A percentile compares a stretch with the other conserved stretches of the same genome.
Evolutionary conservation across 768 basidiomycete species (phyloP).

Genomic region (Panaeolus papilionaceus): DNA sequence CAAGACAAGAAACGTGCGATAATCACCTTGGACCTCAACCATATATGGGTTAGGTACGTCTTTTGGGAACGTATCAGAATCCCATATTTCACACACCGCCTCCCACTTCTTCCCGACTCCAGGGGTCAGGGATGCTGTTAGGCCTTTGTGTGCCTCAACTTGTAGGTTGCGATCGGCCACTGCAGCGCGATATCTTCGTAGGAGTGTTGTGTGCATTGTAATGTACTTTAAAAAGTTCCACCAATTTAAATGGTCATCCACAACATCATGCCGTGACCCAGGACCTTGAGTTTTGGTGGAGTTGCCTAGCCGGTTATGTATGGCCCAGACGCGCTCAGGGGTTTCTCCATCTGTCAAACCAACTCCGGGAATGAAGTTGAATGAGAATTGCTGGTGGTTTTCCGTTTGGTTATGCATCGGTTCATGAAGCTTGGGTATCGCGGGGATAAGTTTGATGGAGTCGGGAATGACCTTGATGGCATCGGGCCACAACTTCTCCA

Average conservation of each 20-base stretch:
- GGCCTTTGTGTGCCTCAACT: constrained; percentile 19
- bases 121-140: background rate
- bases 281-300: constrained; percentile 12
- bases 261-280: constrained; percentile 14
- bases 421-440: constrained; percentile 17
- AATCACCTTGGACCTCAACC: constrained; percentile 2
- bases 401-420: constrained; percentile 11
- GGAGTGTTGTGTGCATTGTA: constrained; percentile 13
- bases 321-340: constrained; percentile 12
- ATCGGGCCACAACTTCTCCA: constrained; percentile 18
- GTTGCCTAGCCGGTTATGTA: constrained; percentile 7
- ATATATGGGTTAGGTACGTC: constrained; percentile 21
- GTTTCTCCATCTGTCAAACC: background rate
- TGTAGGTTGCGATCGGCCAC: constrained; percentile 22
- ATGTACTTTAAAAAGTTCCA: constrained; percentile 38
- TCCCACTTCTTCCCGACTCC: constrained; percentile 19
- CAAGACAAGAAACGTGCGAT: background rate
- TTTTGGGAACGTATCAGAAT: constrained; percentile 20
- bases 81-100: constrained; percentile 21
- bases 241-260: constrained; percentile 24
- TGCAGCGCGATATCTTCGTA: constrained; percentile 19
- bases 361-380: constrained; percentile 17
- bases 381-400: constrained; percentile 17
- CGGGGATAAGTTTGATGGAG: background rate
- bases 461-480: background rate